These are phyloP conservation scores for Penicillium sp. DNA, from an alignment of 2,329 filamentous ascomycete species.

Conservation along the genomic window DNA sequence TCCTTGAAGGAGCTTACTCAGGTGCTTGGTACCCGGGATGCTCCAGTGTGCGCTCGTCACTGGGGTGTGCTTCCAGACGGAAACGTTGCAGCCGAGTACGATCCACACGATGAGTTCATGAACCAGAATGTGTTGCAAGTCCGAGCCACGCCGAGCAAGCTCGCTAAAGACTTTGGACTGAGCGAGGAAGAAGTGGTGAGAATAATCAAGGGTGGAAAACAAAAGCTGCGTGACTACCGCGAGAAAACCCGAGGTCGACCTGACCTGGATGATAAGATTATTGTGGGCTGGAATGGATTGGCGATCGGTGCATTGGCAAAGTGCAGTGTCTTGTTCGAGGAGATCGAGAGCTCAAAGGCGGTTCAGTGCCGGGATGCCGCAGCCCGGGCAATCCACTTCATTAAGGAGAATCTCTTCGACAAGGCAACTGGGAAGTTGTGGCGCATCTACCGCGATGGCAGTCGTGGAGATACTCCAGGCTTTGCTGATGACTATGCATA, in stretches of 20 bases:
- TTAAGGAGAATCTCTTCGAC: slow-evolving; percentile 74
- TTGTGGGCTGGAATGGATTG: slow-evolving; percentile 85
- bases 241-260: slow-evolving; percentile 74
- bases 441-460: slow-evolving; percentile 69
- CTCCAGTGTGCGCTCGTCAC: slow-evolving; percentile 74
- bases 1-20: slow-evolving; percentile 81
- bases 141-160: slow-evolving; percentile 63
- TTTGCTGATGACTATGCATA: slow-evolving; percentile 97
- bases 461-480: slow-evolving; percentile 64
- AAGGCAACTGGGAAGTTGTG: slow-evolving; percentile 62
- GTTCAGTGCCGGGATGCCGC: slow-evolving; percentile 66
- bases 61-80: slow-evolving; percentile 83
- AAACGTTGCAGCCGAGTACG: slow-evolving; percentile 78
- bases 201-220: slow-evolving; percentile 66
- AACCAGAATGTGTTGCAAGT: slow-evolving; percentile 87
- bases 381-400: slow-evolving; percentile 67
- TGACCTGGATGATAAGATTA: slow-evolving; percentile 81
- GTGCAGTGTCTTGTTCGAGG: slow-evolving; percentile 66
- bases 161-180: slow-evolving; percentile 74
- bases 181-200: slow-evolving; percentile 67
- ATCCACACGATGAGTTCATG: slow-evolving; percentile 90
- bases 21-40: slow-evolving; percentile 68
- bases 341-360: slow-evolving; percentile 59
- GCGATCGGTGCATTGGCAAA: slow-evolving; percentile 81
- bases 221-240: slow-evolving; percentile 69